Evolutionary conservation across 352 stramenopile genomes (phyloP), one percentile per base, ranked within the genome.

Genomic region (Thraustochytrium striatum): DNA sequence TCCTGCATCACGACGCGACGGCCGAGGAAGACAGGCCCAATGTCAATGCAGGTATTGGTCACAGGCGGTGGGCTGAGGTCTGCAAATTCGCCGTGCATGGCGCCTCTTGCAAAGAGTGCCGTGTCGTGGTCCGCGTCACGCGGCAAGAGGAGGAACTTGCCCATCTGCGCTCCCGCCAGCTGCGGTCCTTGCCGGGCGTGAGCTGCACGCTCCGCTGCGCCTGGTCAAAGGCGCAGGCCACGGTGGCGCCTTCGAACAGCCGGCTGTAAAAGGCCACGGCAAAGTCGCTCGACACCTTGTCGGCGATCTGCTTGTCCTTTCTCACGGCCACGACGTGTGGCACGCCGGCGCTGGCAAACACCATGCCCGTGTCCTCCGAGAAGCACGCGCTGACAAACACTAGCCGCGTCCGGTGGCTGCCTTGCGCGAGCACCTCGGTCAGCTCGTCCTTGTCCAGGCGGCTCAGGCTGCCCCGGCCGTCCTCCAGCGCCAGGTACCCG

Each of bases 361-460:
- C 91, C 53, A 93, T 85, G 2, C 90, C 91, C 8, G 91, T 90
- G 72, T 86, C 89, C 69, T 96, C 89, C 28, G 90, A 95, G 82
- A 94, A 88, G 70, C 91, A 96, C 25, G 91, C 90, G 82, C 88
- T 94, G 50, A 96, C 87, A 59, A 96, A 93, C 38, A 94, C 91
- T 57, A 96, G 85, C 69, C 91, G 83, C 72, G 92, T 86, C 0
- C 28, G n/a, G 1, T 72, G 8, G 55, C 32, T 8, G 25, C 25
- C 59, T n/a, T n/a, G n/a, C n/a, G n/a, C n/a, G n/a, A n/a, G n/a
- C 1, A 72, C 83, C 28, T 81, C 81, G 2, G 83, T 75, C 50
- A 75, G 53, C 33, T 83, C 79, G n/a, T 83, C 75, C 21, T 52
- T 52, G 19, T 81, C 59, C 19, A 86, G 83, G n/a, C 3, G 36